Conservation (phyloP, 2,329 filamentous ascomycete genomes). For the Ceratocystis cubensis region DNA sequence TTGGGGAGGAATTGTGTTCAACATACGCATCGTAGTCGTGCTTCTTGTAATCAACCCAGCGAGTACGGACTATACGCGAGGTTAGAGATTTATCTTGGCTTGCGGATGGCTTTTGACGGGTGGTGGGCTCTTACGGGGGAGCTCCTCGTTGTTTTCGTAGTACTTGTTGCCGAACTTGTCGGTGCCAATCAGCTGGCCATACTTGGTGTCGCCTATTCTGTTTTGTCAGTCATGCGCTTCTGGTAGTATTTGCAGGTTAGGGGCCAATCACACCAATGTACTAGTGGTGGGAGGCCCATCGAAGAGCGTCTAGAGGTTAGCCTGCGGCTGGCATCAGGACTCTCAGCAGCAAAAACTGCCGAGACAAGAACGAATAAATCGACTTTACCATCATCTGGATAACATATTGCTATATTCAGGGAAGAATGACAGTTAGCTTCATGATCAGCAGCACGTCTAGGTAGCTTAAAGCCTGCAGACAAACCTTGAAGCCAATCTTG, state of each 20-base stretch:
- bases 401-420: slow-evolving; percentile 59
- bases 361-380: not conserved
- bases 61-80: slow-evolving; percentile 58
- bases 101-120: not conserved
- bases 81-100: not conserved
- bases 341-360: no score
- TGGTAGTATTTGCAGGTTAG: not conserved
- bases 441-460: not conserved
- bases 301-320: not conserved
- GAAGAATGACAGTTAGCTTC: slow-evolving; percentile 8
- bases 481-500: slow-evolving; percentile 76
- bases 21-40: slow-evolving; percentile 58
- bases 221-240: not conserved
- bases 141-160: slow-evolving; percentile 90
- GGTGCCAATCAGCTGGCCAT: slow-evolving; percentile 68
- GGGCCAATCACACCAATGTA: slow-evolving; percentile 40
- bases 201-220: slow-evolving; percentile 82
- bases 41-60: slow-evolving; percentile 95
- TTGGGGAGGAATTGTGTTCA: not conserved
- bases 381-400: slow-evolving; percentile 73
- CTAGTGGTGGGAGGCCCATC: slow-evolving; percentile 28
- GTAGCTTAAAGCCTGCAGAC: slow-evolving; percentile 21
- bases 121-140: slow-evolving; percentile 55
- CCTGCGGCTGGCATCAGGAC: not conserved
- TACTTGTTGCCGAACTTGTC: slow-evolving; percentile 96